Evolutionary conservation across 2,329 filamentous ascomycete genomes (phyloP), one percentile per base, ranked within the genome.

Genomic region (Macrophomina tecta): DNA sequence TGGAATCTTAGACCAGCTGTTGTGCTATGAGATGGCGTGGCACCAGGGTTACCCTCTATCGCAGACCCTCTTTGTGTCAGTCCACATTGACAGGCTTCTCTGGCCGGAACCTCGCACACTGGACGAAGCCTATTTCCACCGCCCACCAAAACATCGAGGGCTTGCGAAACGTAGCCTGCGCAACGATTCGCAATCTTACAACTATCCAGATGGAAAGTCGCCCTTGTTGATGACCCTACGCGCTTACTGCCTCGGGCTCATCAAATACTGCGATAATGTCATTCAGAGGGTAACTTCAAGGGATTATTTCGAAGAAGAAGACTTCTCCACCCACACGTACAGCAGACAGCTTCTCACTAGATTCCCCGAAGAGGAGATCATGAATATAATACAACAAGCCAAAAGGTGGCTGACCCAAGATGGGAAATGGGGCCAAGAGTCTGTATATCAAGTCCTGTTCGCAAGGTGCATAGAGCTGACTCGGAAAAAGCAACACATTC

Each of bases 1-100:
- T 64, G 94, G 95, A 38, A 93, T 99, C 71, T 96, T 99, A 82
- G 95, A 99, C 75, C 91, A 97, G 77, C 82, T 99, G 40, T 83
- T 97, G 23, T 95, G 91, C 75, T 90, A 94, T 65, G 95, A 98
- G 90, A 96, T 97, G 87, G 92, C 93, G 69, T 99, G 96, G 94
- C 93, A 98, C 76, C 88, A 92, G 72, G 95, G 96, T n/a, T 94
- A 97, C 74, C 93, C 95, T 1, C 86, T 99, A 8, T 96, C 94
- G 1, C 95, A 98, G 77, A 98, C 95, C 0, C 82, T 99, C 1
- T 93, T 98, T 76, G 97, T 94, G 5, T 97, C 93, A 63, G 84
- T 97, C 40, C 95, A 99, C 77, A 87, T 98, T 66, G 94, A 97
- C 73, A 89, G 88, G 58, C 83, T 99, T 16, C 82, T 97, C 68